Conservation (phyloP, 2,329 filamentous ascomycete species). For the Colletotrichum sp. region DNA sequence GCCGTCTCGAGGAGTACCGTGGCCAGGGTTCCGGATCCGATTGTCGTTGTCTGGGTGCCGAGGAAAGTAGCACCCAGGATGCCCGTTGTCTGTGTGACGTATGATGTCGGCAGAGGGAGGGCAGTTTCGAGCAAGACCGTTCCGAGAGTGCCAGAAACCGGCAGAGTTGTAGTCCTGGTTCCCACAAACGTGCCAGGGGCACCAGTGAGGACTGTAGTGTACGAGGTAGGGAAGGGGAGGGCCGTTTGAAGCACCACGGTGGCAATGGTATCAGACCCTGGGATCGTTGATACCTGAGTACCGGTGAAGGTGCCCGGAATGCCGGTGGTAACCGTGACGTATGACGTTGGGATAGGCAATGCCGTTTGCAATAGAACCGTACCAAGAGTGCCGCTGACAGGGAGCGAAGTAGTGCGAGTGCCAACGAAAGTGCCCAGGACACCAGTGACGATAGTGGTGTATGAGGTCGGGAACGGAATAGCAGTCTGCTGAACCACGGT, state of each 20-base stretch:
- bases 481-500: not conserved
- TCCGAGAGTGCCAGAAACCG: not conserved
- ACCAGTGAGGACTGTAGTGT: not conserved
- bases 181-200: not conserved
- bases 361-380: not conserved
- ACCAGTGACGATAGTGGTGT: not conserved
- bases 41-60: not conserved
- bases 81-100: not conserved
- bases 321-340: not conserved
- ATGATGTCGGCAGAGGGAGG: not conserved
- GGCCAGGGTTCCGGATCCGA: not conserved
- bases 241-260: not conserved
- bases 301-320: not conserved
- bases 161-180: not conserved
- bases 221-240: not conserved
- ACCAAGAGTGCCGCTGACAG: not conserved
- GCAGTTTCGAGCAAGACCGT: not conserved
- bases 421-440: not conserved
- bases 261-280: not conserved
- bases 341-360: not conserved
- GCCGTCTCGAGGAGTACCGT: slow-evolving; percentile 3
- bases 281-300: not conserved
- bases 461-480: not conserved
- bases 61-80: not conserved
- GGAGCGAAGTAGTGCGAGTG: not conserved